Conservation (phyloP, 495 filamentous ascomycete species). For the Bathelium albidoporum region DNA sequence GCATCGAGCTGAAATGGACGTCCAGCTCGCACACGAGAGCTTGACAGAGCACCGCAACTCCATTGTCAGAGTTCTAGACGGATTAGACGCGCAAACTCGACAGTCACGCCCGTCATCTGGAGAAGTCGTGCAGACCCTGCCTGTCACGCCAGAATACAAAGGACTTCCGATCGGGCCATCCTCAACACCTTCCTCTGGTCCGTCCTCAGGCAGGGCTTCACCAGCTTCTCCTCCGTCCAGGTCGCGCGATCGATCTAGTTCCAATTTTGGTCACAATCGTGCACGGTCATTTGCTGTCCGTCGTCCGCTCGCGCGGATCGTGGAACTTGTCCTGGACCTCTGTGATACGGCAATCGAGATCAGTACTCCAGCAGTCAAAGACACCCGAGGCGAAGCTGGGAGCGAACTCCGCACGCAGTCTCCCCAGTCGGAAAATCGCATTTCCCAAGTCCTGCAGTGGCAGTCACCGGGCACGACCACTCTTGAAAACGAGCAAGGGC, state of each 20-base stretch:
- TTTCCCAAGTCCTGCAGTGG: constrained; percentile 90
- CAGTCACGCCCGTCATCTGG: constrained; percentile 46
- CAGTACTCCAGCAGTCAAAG: constrained; percentile 83
- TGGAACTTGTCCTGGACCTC: constrained; percentile 86
- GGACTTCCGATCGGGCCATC: constrained; percentile 75
- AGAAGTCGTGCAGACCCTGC: constrained; percentile 34
- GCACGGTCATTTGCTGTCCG: constrained; percentile 79
- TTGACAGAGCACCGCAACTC: constrained; percentile 87
- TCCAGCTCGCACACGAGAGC: constrained; percentile 86
- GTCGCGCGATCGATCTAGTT: constrained; percentile 71
- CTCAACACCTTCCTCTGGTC: constrained; percentile 47
- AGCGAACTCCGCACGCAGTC: constrained; percentile 72
- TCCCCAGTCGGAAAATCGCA: constrained; percentile 85
- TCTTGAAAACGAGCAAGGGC: constrained; percentile 86
- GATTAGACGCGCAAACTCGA: constrained; percentile 71
- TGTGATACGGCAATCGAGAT: constrained; percentile 95
- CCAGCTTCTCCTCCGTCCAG: constrained; percentile 55
- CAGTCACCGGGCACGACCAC: constrained; percentile 84
- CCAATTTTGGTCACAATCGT: constrained; percentile 59
- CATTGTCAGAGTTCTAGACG: constrained; percentile 94
- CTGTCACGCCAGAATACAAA: constrained; percentile 61
- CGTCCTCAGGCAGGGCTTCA: constrained; percentile 54
- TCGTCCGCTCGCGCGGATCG: constrained; percentile 79
- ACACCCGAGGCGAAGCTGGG: constrained; percentile 55
- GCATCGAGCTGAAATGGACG: constrained; percentile 93